Conservation (phyloP, 1,284 basidiomycete genomes). For the Ustilago xerochloae region DNA sequence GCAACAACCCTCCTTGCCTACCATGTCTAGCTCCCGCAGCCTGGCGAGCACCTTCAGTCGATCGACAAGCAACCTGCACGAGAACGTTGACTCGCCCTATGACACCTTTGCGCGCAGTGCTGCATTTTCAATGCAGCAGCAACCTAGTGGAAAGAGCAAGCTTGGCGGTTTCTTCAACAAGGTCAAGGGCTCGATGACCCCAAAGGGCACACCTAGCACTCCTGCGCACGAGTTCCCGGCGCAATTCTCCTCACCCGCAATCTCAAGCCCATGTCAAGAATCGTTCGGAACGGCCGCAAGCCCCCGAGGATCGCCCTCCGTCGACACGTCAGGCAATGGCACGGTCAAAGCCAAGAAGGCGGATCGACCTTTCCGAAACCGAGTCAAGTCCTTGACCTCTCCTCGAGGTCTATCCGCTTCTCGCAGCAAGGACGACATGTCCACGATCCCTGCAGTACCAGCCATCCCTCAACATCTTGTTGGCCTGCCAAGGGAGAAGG, state of each 20-base stretch:
- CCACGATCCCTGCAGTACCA: constrained; percentile 19
- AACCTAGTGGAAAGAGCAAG: constrained; percentile 11
- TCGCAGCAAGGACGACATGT: constrained; percentile 19
- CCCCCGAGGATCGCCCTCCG: constrained; percentile 1
- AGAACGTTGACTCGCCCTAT: background rate
- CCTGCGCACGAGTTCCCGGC: constrained; percentile 7
- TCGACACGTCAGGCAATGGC: background rate
- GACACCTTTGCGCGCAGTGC: constrained; percentile 4
- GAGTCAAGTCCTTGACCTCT: constrained; percentile 39
- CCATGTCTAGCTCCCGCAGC: constrained; percentile 24
- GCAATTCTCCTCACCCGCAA: background rate
- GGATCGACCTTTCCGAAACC: constrained; percentile 17
- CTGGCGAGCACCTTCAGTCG: constrained; percentile 31
- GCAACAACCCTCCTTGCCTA: constrained; percentile 8
- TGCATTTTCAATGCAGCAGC: constrained; percentile 1
- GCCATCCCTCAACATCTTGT: constrained; percentile 13
- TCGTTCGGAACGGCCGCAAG: background rate
- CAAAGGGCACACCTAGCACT: constrained; percentile 11
- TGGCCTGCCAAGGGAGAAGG: background rate
- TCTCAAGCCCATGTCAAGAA: background rate
- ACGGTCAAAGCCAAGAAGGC: constrained; percentile 1
- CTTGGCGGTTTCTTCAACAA: constrained; percentile 28
- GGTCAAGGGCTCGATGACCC: constrained; percentile 26
- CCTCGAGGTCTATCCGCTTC: constrained; percentile 16
- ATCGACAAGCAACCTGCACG: constrained; percentile 25